phyloP scores from a whole-genome alignment of 2,329 filamentous ascomycete species.

The Verticillium albo-atrum region DNA sequence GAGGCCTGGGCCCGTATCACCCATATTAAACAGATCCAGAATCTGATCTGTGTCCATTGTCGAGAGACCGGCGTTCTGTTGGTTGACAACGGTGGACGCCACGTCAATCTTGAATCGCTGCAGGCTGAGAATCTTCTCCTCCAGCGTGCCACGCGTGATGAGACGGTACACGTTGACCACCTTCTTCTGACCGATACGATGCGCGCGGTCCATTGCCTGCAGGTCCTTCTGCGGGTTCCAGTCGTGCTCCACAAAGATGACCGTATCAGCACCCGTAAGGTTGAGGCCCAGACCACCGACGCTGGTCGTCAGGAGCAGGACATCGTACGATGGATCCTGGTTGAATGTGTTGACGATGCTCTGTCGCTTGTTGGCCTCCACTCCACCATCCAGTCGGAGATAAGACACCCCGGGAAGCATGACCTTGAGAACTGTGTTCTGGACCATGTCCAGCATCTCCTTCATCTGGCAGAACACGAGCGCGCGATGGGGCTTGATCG shows the following conservation, averaged over 20 bases:
- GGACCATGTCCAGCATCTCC: slow-evolving; percentile 99
- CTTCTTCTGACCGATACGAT: slow-evolving; percentile 99
- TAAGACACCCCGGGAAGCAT: slow-evolving; percentile 91
- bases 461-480: slow-evolving; percentile 99
- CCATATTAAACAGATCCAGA: slow-evolving; percentile 89
- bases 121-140: slow-evolving; percentile 97
- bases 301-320: slow-evolving; percentile 86
- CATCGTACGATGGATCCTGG: slow-evolving; percentile 93
- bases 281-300: slow-evolving; percentile 94
- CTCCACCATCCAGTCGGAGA: slow-evolving; percentile 86
- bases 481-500: slow-evolving; percentile 92
- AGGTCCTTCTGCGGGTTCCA: slow-evolving; percentile 99
- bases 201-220: slow-evolving; percentile 97
- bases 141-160: slow-evolving; percentile 90
- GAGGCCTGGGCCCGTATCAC: slow-evolving; percentile 67
- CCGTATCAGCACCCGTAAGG: slow-evolving; percentile 92
- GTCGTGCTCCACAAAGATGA: slow-evolving; percentile 99
- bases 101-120: slow-evolving; percentile 99
- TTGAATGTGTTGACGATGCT: slow-evolving; percentile 99
- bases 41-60: slow-evolving; percentile 99
- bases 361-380: slow-evolving; percentile 90
- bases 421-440: slow-evolving; percentile 84
- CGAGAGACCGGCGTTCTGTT: slow-evolving; percentile 89
- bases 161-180: slow-evolving; percentile 98
- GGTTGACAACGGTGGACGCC: slow-evolving; percentile 95